These are phyloP conservation scores for Epichloe festucae DNA, from an alignment of 2,329 filamentous ascomycete species.

Conservation along the genomic window DNA sequence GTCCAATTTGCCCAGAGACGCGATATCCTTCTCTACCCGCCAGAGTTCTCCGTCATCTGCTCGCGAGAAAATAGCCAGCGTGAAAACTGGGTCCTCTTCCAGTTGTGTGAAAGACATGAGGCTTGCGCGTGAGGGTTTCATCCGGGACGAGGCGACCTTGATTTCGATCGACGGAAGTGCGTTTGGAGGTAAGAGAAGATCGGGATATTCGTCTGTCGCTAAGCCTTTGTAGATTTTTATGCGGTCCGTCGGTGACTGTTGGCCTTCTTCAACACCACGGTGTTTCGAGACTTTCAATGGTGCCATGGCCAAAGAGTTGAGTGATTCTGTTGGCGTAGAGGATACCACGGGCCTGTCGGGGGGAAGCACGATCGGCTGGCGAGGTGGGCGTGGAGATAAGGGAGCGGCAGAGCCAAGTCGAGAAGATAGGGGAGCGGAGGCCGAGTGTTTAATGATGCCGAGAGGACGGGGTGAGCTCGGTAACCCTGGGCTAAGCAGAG, in stretches of 20 bases:
- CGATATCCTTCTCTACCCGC: constrained; percentile 86
- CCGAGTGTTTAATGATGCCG: constrained; percentile 32
- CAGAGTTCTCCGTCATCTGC: constrained; percentile 69
- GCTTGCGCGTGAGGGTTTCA: constrained; percentile 82
- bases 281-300: constrained; percentile 5
- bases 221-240: constrained; percentile 61
- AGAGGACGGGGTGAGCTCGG: constrained; percentile 47
- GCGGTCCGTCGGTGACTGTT: constrained; percentile 22
- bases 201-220: constrained; percentile 74
- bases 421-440: constrained; percentile 55
- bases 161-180: constrained; percentile 76
- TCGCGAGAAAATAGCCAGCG: constrained; percentile 70
- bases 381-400: constrained; percentile 59
- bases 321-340: constrained; percentile 17
- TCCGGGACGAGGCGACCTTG: constrained; percentile 82
- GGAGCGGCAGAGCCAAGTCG: constrained; percentile 33
- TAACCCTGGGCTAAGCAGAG: constrained; percentile 45
- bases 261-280: neutral
- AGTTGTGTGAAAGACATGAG: constrained; percentile 65
- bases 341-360: constrained; percentile 54
- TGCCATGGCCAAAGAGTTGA: constrained; percentile 1
- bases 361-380: constrained; percentile 60
- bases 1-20: constrained; percentile 70
- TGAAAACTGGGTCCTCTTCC: constrained; percentile 91
- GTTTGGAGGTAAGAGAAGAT: constrained; percentile 74